These are phyloP conservation scores for Suhomyces panamericanus DNA, from an alignment of 1,139 yeast genomes.

Conservation along the genomic window DNA sequence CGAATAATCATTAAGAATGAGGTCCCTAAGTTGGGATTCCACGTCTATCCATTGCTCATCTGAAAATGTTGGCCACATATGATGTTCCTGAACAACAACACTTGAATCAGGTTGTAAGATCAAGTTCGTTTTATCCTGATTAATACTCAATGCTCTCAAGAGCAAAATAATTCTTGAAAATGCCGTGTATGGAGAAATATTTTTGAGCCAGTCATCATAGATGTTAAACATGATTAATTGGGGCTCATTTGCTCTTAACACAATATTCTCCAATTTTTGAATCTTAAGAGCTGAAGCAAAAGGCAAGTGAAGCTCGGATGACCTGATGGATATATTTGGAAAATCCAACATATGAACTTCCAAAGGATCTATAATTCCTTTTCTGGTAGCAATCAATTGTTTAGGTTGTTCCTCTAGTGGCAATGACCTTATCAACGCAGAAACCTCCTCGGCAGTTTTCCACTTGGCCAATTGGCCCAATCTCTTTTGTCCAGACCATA, in stretches of 20 bases:
- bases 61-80: conserved; percentile 88
- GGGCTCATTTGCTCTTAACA: conserved; percentile 85
- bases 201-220: conserved; percentile 91
- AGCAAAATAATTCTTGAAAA: conserved; percentile 83
- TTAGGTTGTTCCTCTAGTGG: conserved; percentile 95
- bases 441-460: conserved; percentile 98
- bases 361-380: conserved; percentile 90
- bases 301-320: conserved; percentile 87
- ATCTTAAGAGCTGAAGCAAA: conserved; percentile 84
- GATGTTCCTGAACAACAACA: conserved; percentile 70
- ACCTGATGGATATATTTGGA: conserved; percentile 87
- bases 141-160: conserved; percentile 75
- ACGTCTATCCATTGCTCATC: conserved; percentile 92
- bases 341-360: conserved; percentile 97
- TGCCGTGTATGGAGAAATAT: conserved; percentile 87
- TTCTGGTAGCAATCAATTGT: conserved; percentile 85
- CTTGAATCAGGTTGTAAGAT: conserved; percentile 76
- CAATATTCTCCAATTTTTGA: conserved; percentile 77
- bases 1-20: conserved; percentile 83
- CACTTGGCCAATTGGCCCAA: conserved; percentile 93
- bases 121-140: conserved; percentile 72
- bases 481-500: conserved; percentile 97
- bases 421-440: conserved; percentile 82
- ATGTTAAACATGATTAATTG: conserved; percentile 88
- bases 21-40: conserved; percentile 83